Evolutionary conservation across 2,329 filamentous ascomycete species (phyloP), one percentile per base, ranked within the genome.

Genomic region (Botrytis pseudocinerea): DNA sequence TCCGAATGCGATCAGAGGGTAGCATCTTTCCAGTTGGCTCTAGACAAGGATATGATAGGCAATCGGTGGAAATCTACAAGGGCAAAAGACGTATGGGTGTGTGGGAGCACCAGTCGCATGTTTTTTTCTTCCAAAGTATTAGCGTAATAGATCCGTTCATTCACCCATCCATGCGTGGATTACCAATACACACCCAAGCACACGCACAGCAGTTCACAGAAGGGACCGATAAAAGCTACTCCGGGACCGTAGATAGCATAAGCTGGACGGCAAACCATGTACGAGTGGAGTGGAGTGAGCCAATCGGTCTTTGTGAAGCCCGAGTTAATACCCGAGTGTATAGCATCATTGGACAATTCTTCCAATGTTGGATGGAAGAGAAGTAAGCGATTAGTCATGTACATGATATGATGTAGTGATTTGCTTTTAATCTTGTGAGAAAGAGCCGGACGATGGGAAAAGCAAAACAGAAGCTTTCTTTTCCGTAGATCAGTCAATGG

Each of bases 1-100:
- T 32, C 48, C 48, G 14, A 22, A 32, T 22, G 51, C 38, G 48
- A 42, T 68, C 48, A 42, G 64, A 68, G 64, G 46, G 25, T 63
- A 63, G 25, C 61, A 63, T 63, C 61, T 63, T 44, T 63, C 38
- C 60, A 5, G 12, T 63, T 62, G 25, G 38, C 44, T 9, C 25
- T 22, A 35, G 48, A 40, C 46, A 68, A 65, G 62, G 62, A 20
- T 65, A 38, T n/a, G 62, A 65, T 51, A 35, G 44, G 32, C 40
- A 10, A 51, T 38, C 44, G 38, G 28, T 22, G 10, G 2, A 51
- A 18, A 51, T n/a, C n/a, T 0, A n/a, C 32, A 65, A 38, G 63
- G 63, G 44, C 42, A n/a, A 51, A 65, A 65, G 42, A 35, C 2
- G 8, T 25, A 28, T 54, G 51, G n/a, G n/a, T 10, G 18, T 25